A percentile compares a stretch with the other conserved stretches of the same genome.
Conservation (phyloP, 176 grass and related monocot genomes). For the Elaeis guineensis region DNA sequence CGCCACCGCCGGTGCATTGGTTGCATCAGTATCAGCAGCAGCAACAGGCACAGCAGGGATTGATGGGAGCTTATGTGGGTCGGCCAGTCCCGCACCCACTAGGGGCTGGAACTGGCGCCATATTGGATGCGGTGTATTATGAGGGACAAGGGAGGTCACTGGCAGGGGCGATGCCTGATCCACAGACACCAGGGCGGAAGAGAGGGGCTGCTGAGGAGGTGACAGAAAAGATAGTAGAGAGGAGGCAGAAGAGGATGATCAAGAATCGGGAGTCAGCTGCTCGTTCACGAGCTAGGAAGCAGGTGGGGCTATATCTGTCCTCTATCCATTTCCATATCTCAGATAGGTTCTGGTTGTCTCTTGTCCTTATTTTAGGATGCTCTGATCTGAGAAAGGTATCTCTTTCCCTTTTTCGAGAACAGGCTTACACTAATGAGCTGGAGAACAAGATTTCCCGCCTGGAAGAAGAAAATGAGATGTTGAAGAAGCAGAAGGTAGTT, state of each 20-base stretch:
- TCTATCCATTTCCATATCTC: no score
- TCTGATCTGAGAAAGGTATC: background rate
- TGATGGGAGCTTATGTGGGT: background rate
- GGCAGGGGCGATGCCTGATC: background rate
- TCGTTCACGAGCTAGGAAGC: constrained; percentile 24
- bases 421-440: constrained; percentile 27
- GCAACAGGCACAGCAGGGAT: constrained; percentile 2
- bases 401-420: background rate
- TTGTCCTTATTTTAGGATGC: background rate
- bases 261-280: constrained; percentile 25
- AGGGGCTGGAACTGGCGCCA: background rate
- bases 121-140: constrained; percentile 1
- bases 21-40: constrained; percentile 15
- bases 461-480: constrained; percentile 27
- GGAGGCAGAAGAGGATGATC: constrained; percentile 29
- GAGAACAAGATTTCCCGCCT: constrained; percentile 22
- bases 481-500: constrained; percentile 16
- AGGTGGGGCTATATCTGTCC: background rate
- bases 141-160: background rate
- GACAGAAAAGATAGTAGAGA: constrained; percentile 14
- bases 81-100: background rate
- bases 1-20: background rate
- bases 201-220: constrained; percentile 3
- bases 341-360: no score
- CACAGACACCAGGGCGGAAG: constrained; percentile 9